Percentiles rank a stretch among this genome's conserved stretches.
These are phyloP conservation scores for Morella rubra DNA, from an alignment of 306 rosid species.

Conservation along the genomic window DNA sequence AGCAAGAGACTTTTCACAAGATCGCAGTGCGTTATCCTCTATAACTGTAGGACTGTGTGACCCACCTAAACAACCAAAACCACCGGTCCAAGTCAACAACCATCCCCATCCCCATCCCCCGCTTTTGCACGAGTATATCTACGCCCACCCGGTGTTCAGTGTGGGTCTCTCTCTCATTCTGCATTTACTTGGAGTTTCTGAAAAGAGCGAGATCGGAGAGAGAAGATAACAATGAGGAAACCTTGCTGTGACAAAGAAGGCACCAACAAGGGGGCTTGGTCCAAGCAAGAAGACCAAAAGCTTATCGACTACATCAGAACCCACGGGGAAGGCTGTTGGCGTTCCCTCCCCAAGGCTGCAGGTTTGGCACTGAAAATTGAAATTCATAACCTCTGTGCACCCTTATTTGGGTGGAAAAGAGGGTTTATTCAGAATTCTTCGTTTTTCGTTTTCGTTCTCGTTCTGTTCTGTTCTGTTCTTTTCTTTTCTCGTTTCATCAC, in stretches of 20 bases:
- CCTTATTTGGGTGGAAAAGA: background rate
- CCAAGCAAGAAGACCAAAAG: conserved; percentile 71
- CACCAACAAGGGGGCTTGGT: conserved; percentile 75
- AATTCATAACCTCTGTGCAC: background rate
- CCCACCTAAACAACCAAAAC: conserved; percentile 47
- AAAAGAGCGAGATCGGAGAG: background rate
- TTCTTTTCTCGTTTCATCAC: background rate
- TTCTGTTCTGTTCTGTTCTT: background rate
- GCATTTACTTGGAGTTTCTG: background rate
- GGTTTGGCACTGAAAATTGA: conserved; percentile 31
- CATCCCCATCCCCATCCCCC: conserved; percentile 11
- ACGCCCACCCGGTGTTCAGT: background rate
- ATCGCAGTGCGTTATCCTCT: conserved; percentile 5
- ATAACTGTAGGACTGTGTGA: background rate
- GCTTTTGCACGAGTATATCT: conserved; percentile 7
- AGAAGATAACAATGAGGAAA: conserved; percentile 39
- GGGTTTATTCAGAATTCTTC: background rate
- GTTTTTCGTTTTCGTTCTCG: too few species aligned
- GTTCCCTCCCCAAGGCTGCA: conserved; percentile 69
- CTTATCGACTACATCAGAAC: conserved; percentile 54
- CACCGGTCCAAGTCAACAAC: conserved; percentile 68
- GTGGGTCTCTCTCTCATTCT: background rate
- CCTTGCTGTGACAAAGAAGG: conserved; percentile 64
- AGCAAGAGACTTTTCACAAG: background rate
- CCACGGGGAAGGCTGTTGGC: conserved; percentile 77